Percentiles rank a stretch among this genome's conserved stretches.
Evolutionary conservation across 2,329 filamentous ascomycete genomes (phyloP).

Genomic region (Sclerotinia sclerotiorum): DNA sequence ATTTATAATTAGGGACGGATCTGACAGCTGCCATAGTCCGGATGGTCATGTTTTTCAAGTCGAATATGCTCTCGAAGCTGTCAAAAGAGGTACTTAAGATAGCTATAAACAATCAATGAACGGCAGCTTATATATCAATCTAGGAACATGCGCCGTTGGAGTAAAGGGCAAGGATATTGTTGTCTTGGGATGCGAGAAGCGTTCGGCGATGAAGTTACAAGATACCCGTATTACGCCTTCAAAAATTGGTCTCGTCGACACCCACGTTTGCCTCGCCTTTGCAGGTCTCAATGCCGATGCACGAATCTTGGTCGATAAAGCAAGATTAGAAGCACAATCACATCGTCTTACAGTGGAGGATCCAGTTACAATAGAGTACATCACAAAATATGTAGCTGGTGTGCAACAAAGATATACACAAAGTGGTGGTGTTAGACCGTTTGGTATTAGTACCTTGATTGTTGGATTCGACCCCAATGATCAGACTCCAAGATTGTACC

Average conservation of each 20-base stretch:
- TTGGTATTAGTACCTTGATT: conserved; percentile 96
- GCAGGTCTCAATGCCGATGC: conserved; percentile 97
- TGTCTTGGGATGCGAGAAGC: conserved; percentile 96
- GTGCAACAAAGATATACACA: conserved; percentile 99
- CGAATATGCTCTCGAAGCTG: conserved; percentile 97
- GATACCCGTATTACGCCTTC: conserved; percentile 98
- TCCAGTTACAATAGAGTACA: conserved; percentile 97
- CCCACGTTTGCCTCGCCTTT: conserved; percentile 94
- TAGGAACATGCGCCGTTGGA: conserved; percentile 95
- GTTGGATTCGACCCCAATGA: conserved; percentile 97
- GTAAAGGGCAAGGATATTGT: conserved; percentile 95
- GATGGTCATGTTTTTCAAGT: conserved; percentile 99
- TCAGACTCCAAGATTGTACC: conserved; percentile 85
- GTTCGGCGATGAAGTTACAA: conserved; percentile 98
- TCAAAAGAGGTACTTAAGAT: conserved; percentile 77
- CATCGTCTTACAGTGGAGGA: conserved; percentile 97
- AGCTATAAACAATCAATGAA: conserved; percentile 1
- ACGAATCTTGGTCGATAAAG: conserved; percentile 97
- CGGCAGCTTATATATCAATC: conserved; percentile 29
- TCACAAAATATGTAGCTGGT: conserved; percentile 96
- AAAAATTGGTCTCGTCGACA: conserved; percentile 95
- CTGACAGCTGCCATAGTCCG: conserved; percentile 67
- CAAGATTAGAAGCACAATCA: conserved; percentile 93
- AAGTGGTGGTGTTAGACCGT: conserved; percentile 96
- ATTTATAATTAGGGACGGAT: conserved; percentile 23